Base-by-base conservation (phyloP, 1,284 basidiomycete genomes). In the Malassezia japonica region DNA sequence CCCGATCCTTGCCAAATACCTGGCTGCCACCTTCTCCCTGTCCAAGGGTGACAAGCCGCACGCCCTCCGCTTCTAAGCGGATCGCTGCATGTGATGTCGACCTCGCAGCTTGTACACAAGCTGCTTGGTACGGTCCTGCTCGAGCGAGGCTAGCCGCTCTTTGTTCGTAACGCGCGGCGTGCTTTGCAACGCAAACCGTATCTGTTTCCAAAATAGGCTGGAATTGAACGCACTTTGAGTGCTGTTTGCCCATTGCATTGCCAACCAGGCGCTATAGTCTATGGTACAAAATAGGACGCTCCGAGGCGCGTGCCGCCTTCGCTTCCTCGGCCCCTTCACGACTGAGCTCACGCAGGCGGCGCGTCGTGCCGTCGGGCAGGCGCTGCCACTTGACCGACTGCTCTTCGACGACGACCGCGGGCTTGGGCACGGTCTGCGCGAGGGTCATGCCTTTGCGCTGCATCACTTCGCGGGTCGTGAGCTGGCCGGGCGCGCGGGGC, bases 31-130 rank as follows among this genome's bases (percentile, higher is more conserved):
- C 69, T 99, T 87, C 81, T 88, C 89, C 74, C 81, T 99, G 61
- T 90, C 87, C 71, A 95, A 92, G 81, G 88, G 90, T 59, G 86
- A 77, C 65, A 87, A 80, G 79, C 86, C 88, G 72, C 88, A 92
- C 77, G 80, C 85, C 76, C 74, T 92, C 76, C 79, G 79, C 59
- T 91, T 91, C 79, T 91, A 78, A 83, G 60, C 44, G 48, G 16
- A 16, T 42, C 16, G 35, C 18, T 36, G 35, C 32, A 33, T 21
- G 18, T 36, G 35, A 36, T 36, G 35, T 36, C 35, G 15, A 16
- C 6, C 8, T 45, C 33, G 20, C 24, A 24, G 7, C 21, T 46
- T 33, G 50, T 15, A 16, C 23, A 13, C 13, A 13, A 33, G 16
- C 16, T n/a, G 32, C 32, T 13, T 13, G 32, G 32, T 33, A 28